Base-by-base conservation (phyloP, 2,329 filamentous ascomycete species). In the Colletotrichum incanum region DNA sequence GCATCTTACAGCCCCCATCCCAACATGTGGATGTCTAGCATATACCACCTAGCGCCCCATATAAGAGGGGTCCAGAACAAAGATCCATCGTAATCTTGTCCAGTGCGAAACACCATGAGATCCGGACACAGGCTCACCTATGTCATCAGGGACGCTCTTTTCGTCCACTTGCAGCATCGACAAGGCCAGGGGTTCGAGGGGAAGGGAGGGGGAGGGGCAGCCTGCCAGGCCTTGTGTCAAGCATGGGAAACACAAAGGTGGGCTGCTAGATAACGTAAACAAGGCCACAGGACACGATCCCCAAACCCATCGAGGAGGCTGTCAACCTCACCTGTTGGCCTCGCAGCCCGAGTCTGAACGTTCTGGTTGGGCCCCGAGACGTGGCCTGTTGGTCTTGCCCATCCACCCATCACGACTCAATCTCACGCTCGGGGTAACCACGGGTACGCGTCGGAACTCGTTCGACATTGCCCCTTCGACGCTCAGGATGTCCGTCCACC, bases 71-170 rank as follows among this genome's bases (percentile, higher is more conserved):
- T 56, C 70, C 31, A 60, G 50, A 70, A 64, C 39, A 72, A 37
- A 52, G 52, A 55, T 65, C 54, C 54, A 47, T 60, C 58, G 62
- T 47, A 69, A 55, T 49, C 56, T 20, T 34, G 54, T 60, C 43
- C 50, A 63, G 37, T 60, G 31, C 65, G 54, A 60, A 69, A 69
- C 65, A 43, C 26, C 34, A 65, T 47, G 54, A 55, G 65, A 60
- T 54, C 45, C 45, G 20, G 23, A 60, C 20, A 39, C 31, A 49
- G 34, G 66, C 65, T 72, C 60, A 70, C 16, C 59, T 72, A 70
- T 72, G 70, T 72, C 65, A 72, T 70, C 54, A 61, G 34, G 45
- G 43, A 62, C 45, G n/a, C 66, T 65, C 52, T 47, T 72, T 72
- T 49, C 34, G 70, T 70, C 65, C 60, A 68, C 60, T 60, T 60